Evolutionary conservation across 495 filamentous ascomycete genomes (phyloP).

Genomic region (Podospora fimiseda): DNA sequence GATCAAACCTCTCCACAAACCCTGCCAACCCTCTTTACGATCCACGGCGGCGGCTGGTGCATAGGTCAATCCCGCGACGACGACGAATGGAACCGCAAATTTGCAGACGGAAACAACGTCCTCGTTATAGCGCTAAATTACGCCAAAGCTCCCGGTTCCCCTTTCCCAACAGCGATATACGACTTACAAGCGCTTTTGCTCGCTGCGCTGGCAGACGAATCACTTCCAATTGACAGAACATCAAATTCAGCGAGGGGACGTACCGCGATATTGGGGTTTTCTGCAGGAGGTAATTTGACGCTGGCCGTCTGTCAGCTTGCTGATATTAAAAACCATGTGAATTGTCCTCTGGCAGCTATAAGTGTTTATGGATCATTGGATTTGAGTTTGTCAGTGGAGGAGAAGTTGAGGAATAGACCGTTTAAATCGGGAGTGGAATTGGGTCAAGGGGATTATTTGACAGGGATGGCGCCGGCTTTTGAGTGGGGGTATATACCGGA

Average conservation of each 20-base stretch:
- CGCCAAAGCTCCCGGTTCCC: conserved; percentile 28
- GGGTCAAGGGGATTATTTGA: conserved; percentile 25
- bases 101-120: conserved; percentile 24
- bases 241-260: neutral
- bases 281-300: conserved; percentile 32
- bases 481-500: conserved; percentile 31
- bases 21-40: conserved; percentile 31
- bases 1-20: conserved; percentile 23
- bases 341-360: conserved; percentile 22
- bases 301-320: conserved; percentile 29
- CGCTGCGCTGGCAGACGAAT: conserved; percentile 29
- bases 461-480: conserved; percentile 17
- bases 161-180: conserved; percentile 28
- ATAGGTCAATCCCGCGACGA: conserved; percentile 27
- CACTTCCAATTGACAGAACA: conserved; percentile 31
- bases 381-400: conserved; percentile 15
- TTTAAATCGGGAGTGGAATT: conserved; percentile 26
- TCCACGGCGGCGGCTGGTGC: conserved; percentile 36
- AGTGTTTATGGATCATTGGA: conserved; percentile 29
- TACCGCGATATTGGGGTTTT: conserved; percentile 29
- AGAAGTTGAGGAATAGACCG: conserved; percentile 24
- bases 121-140: conserved; percentile 35
- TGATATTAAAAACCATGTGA: conserved; percentile 17
- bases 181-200: conserved; percentile 32
- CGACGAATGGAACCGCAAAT: conserved; percentile 34